Evolutionary conservation across 495 filamentous ascomycete species (phyloP), one percentile per base, ranked within the genome.

Genomic region (Coniosporium apollinis): DNA sequence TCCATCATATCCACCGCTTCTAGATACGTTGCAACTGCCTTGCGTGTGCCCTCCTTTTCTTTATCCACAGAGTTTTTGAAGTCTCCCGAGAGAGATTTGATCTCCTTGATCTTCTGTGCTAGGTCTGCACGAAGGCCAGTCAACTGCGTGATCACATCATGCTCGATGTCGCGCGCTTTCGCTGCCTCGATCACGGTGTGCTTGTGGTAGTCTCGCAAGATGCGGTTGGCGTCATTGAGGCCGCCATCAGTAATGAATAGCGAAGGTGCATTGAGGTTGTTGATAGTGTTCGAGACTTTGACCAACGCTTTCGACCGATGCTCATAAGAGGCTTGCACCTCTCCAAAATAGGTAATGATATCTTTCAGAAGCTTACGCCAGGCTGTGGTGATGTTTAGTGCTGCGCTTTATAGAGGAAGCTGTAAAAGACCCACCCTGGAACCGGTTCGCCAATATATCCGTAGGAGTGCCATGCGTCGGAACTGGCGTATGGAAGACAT

Each of bases 301-400:
- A 80, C 53, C 9, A 92, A 65, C 6, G 78, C 71, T 50, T 93
- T 96, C 2, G 82, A 67, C 33, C 79, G 76, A 30, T 76, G 69
- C 46, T 97, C 89, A 56, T 96, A 92, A 20, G 83, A 82, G 33
- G 72, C 70, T 56, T 94, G 83, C 15, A 96, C 70, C 58, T 97
- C 89, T 44, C 83, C 74, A 56, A 93, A 96, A 54, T 93, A 97
- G 19, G 81, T 65, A 43, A 94, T 94, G 25, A 94, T 64, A 47
- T 94, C 86, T 55, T 97, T 97, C 20, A 97, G 67, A 9, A 93
- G 66, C 64, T 92, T 93, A 24, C 89, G 70, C 89, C 89, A 97
- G 34, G 82, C 89, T 94, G 43, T 15, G n/a, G 33, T 30, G 34
- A 5, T 39, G 10, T 17, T 30, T n/a, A 34, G 15, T 18, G 17